A percentile compares a stretch with the other conserved stretches of the same genome.
phyloP scores from a whole-genome alignment of 805 yeast species.

The Hanseniaspora osmophila region DNA sequence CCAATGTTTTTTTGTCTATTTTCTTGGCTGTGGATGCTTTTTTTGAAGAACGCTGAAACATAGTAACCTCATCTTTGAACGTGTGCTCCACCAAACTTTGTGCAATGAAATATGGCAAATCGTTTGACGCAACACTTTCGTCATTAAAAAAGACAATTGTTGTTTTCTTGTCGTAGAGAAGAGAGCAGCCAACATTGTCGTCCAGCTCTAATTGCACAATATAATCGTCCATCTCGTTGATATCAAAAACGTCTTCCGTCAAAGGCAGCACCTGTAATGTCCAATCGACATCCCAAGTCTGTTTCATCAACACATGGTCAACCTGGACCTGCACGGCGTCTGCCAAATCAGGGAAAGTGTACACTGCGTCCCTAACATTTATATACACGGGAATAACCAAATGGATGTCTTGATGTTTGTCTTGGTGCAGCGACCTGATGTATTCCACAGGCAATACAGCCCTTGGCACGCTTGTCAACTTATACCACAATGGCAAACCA shows the following conservation, averaged over 20 bases:
- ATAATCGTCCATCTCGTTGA: conserved; percentile 16
- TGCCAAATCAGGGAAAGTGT: conserved; percentile 53
- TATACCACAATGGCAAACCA: conserved; percentile 30
- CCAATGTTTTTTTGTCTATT: conserved; percentile 11
- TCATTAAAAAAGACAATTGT: conserved; percentile 23
- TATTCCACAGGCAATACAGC: conserved; percentile 27
- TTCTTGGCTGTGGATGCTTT: conserved; percentile 4
- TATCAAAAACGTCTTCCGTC: conserved; percentile 10
- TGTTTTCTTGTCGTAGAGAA: conserved; percentile 28
- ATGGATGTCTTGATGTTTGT: conserved; percentile 30
- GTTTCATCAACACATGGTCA: conserved; percentile 24
- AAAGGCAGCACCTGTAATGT: conserved; percentile 18
- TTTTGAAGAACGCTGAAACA: conserved; percentile 12
- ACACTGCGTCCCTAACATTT: conserved; percentile 25
- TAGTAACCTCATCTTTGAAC: conserved; percentile 27
- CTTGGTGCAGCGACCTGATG: conserved; percentile 22
- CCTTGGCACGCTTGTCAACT: conserved; percentile 27
- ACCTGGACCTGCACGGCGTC: conserved; percentile 38
- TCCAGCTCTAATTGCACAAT: conserved; percentile 26
- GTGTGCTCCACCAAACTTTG: conserved; percentile 36
- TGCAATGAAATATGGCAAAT: conserved; percentile 46
- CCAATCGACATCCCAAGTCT: conserved; percentile 22
- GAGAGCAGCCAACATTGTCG: conserved; percentile 30
- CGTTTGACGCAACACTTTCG: conserved; percentile 38
- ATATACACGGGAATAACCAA: conserved; percentile 31